These are phyloP conservation scores for Ehretia macrophylla DNA, from an alignment of 257 asterid species.

Conservation along the genomic window DNA sequence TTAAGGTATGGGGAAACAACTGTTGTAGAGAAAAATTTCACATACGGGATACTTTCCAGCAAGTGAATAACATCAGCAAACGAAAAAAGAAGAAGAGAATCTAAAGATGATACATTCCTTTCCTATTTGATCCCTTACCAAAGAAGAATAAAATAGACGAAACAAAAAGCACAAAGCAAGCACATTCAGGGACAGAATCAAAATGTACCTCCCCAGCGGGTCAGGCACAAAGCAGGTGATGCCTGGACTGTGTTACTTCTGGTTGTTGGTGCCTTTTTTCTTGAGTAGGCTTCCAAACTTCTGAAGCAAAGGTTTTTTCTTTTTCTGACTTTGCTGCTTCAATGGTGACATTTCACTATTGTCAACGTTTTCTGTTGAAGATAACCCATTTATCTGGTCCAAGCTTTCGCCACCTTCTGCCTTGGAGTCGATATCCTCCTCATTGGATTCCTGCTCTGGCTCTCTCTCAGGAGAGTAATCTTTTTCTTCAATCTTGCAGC, in stretches of 20 bases:
- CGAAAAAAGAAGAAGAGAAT: not conserved
- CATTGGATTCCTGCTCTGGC: conserved; percentile 56
- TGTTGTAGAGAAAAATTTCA: not conserved
- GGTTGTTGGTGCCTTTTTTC: conserved; percentile 66
- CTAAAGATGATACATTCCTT: not conserved
- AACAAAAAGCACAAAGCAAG: not conserved
- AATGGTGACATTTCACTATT: conserved; percentile 49
- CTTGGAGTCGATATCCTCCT: conserved; percentile 66
- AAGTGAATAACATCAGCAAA: not conserved
- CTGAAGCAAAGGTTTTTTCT: conserved; percentile 83
- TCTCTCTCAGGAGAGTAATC: conserved; percentile 70
- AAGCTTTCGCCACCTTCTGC: conserved; percentile 40
- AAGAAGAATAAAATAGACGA: not conserved
- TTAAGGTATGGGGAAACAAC: not conserved
- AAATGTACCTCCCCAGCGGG: not conserved
- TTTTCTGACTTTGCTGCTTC: conserved; percentile 59
- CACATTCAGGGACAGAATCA: not conserved
- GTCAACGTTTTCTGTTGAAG: conserved; percentile 44
- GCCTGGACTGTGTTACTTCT: conserved; percentile 38
- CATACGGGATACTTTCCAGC: not conserved
- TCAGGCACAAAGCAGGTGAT: not conserved
- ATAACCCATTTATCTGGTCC: conserved; percentile 44
- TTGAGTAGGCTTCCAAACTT: conserved; percentile 84
- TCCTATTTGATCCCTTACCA: not conserved
- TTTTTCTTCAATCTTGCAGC: conserved; percentile 82